phyloP scores from a whole-genome alignment of 768 basidiomycete species.

The Agrocybe pediades region DNA sequence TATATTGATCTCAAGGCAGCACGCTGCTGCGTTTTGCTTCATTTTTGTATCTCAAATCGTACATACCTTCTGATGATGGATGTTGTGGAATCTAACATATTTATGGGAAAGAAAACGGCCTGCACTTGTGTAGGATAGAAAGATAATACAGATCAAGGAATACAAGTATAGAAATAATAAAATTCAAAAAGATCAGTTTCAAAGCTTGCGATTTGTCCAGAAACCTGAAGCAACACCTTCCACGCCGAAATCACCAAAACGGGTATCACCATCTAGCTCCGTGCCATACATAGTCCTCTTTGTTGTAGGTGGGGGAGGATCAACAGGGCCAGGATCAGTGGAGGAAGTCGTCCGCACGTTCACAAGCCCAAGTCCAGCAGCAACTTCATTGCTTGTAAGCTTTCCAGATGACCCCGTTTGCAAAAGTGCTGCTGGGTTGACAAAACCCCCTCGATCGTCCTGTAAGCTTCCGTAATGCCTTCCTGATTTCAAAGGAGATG shows the following conservation, averaged over 20 bases:
- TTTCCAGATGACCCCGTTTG: conserved; percentile 27
- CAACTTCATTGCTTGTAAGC: conserved; percentile 47
- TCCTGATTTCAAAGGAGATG: conserved; percentile 37
- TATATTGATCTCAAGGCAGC: no score
- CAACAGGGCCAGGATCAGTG: conserved; percentile 15
- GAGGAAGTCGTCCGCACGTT: conserved; percentile 32
- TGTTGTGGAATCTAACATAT: conserved; percentile 8
- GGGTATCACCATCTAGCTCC: conserved; percentile 77
- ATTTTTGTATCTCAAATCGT: neutral
- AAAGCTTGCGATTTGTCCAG: conserved; percentile 58
- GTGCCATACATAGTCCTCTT: conserved; percentile 85
- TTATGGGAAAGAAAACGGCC: neutral
- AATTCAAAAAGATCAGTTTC: conserved; percentile 15
- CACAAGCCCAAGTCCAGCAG: conserved; percentile 44
- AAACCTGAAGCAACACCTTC: conserved; percentile 76
- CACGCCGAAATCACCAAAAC: conserved; percentile 83
- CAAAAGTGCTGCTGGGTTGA: conserved; percentile 43
- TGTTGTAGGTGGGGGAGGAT: conserved; percentile 33
- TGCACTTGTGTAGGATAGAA: neutral
- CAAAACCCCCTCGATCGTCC: conserved; percentile 30
- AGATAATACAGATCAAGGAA: neutral
- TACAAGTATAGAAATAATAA: conserved; percentile 9
- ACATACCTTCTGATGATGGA: neutral
- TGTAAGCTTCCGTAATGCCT: conserved; percentile 38
- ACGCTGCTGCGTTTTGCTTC: no score